Evolutionary conservation across 106 monocot genomes (phyloP).

Genomic region (Apostasia ramifera): DNA sequence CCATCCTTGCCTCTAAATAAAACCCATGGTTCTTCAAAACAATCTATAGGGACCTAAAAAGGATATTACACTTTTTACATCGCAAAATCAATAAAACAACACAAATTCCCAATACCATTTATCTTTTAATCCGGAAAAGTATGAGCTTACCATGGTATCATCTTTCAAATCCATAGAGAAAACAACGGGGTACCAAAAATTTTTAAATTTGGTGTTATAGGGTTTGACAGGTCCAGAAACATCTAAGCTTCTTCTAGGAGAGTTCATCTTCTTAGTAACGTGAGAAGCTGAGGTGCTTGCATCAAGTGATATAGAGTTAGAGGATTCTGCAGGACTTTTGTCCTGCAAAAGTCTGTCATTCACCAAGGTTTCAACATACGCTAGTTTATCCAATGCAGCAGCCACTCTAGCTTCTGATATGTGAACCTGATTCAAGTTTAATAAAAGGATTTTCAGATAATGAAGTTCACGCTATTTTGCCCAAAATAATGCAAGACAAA

Average conservation of each 20-base stretch:
- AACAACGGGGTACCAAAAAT: constrained; percentile 28
- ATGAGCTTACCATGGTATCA: constrained; percentile 18
- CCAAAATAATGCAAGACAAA: neutral
- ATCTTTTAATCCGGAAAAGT: neutral
- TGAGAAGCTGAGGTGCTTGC: constrained; percentile 50
- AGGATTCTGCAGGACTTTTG: constrained; percentile 34
- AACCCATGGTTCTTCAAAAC: constrained; percentile 96
- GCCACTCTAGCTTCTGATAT: constrained; percentile 81
- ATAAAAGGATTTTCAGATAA: neutral
- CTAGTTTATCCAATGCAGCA: constrained; percentile 75
- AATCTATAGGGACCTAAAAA: constrained; percentile 74
- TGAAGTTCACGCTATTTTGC: neutral
- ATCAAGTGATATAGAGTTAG: constrained; percentile 19
- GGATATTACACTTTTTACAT: neutral
- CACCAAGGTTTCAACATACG: constrained; percentile 70
- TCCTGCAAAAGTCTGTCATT: constrained; percentile 62
- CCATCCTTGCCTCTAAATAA: constrained; percentile 89
- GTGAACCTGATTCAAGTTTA: constrained; percentile 53
- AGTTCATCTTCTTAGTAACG: constrained; percentile 15
- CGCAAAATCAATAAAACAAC: neutral
- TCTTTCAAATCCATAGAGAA: constrained; percentile 18
- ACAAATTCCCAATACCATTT: neutral
- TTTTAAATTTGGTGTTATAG: constrained; percentile 22
- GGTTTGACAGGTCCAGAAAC: constrained; percentile 25
- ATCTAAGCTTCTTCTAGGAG: constrained; percentile 45